Conservation (phyloP, 805 yeast genomes). For the Wickerhamomyces queroliae region DNA sequence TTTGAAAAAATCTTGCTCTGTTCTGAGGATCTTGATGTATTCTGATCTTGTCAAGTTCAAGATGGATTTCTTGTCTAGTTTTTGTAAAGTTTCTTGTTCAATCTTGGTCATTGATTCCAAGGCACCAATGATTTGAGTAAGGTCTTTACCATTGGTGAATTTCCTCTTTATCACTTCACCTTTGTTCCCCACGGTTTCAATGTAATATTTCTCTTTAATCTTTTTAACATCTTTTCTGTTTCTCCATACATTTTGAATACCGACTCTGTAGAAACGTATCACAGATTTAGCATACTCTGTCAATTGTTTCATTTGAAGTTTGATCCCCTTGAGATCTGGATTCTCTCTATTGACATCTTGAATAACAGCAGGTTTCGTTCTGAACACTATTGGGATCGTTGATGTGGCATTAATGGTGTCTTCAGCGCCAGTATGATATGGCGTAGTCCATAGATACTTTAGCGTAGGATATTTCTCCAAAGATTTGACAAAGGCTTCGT, state of each 20-base stretch:
- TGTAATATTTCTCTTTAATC: slow-evolving; percentile 22
- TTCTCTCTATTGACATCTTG: slow-evolving; percentile 20
- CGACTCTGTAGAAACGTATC: slow-evolving; percentile 49
- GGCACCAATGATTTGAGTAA: slow-evolving; percentile 31
- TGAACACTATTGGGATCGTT: slow-evolving; percentile 26
- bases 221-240: slow-evolving; percentile 29
- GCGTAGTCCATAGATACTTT: background rate
- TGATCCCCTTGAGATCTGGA: slow-evolving; percentile 19
- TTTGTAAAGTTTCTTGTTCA: slow-evolving; percentile 28
- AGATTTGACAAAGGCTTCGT: background rate
- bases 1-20: slow-evolving; percentile 39
- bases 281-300: slow-evolving; percentile 38
- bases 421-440: slow-evolving; percentile 1
- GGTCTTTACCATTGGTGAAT: slow-evolving; percentile 29
- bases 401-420: slow-evolving; percentile 22
- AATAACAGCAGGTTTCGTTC: slow-evolving; percentile 23
- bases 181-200: slow-evolving; percentile 17
- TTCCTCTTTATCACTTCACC: slow-evolving; percentile 16
- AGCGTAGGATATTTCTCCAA: background rate
- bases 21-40: slow-evolving; percentile 38
- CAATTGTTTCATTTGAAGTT: slow-evolving; percentile 30
- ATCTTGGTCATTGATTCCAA: slow-evolving; percentile 28
- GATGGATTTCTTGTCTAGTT: slow-evolving; percentile 15
- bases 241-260: slow-evolving; percentile 50
- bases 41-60: slow-evolving; percentile 40